Percentiles rank a stretch among this genome's conserved stretches.
These are phyloP conservation scores for Metschnikowia gelsemii DNA, from an alignment of 805 yeast species.

Conservation along the genomic window DNA sequence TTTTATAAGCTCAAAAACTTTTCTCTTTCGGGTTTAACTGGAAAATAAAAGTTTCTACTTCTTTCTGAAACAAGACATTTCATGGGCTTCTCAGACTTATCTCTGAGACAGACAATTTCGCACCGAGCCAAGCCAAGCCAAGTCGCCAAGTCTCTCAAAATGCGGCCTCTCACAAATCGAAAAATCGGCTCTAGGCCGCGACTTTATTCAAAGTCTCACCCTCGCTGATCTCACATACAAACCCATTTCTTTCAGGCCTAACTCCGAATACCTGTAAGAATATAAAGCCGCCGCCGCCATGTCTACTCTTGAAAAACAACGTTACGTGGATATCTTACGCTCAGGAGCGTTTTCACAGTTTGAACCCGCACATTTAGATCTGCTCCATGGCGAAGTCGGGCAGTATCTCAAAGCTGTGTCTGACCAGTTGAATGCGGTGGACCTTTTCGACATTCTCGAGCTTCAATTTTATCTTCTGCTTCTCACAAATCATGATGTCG, in stretches of 20 bases:
- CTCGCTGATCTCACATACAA: too few species aligned
- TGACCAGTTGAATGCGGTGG: constrained; percentile 44
- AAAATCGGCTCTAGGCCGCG: too few species aligned
- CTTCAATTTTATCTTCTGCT: constrained; percentile 68
- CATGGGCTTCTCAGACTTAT: too few species aligned
- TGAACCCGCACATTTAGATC: constrained; percentile 44
- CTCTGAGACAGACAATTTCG: too few species aligned
- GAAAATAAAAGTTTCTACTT: too few species aligned
- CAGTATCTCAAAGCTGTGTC: constrained; percentile 29
- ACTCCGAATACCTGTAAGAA: too few species aligned
- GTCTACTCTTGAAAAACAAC: constrained; percentile 10
- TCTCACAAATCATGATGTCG: constrained; percentile 59
- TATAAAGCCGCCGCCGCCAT: background rate
- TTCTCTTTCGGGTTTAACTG: too few species aligned
- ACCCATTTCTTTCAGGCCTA: too few species aligned
- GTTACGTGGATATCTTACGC: constrained; percentile 14
- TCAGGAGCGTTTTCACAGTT: constrained; percentile 51
- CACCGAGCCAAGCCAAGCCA: too few species aligned
- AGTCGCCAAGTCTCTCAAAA: background rate
- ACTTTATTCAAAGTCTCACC: too few species aligned
- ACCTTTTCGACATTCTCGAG: constrained; percentile 59
- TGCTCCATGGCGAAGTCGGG: constrained; percentile 42
- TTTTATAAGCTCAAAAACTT: too few species aligned
- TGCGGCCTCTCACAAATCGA: background rate
- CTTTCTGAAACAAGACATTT: too few species aligned